phyloP scores from a whole-genome alignment of 257 asterid species.

The Solanum virginianum region DNA sequence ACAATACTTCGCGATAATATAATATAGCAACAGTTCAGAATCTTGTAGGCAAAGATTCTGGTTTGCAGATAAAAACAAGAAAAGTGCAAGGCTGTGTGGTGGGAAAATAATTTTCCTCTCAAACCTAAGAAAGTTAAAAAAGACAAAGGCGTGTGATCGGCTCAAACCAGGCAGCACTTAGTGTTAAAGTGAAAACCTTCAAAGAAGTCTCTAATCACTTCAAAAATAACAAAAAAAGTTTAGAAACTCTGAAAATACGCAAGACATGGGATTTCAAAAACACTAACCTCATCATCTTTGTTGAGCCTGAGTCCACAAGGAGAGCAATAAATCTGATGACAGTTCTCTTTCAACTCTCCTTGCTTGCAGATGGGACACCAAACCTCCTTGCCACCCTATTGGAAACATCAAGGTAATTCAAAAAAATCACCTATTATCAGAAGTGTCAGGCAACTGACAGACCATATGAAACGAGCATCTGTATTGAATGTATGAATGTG shows the following conservation, averaged over 20 bases:
- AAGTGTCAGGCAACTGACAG: background rate
- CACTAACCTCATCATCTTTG: conserved; percentile 59
- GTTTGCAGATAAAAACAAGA: background rate
- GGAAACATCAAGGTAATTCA: conserved; percentile 7
- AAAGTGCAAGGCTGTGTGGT: background rate
- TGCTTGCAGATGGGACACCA: conserved; percentile 96
- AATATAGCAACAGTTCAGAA: background rate
- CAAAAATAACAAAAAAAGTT: background rate
- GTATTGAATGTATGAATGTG: background rate
- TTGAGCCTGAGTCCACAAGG: conserved; percentile 50
- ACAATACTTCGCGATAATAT: background rate
- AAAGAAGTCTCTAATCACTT: background rate
- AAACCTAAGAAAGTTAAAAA: background rate
- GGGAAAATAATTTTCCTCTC: background rate
- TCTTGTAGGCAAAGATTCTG: background rate
- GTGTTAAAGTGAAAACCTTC: background rate
- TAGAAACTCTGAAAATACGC: background rate
- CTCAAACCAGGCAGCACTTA: background rate
- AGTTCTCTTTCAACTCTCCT: conserved; percentile 54
- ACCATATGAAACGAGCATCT: background rate
- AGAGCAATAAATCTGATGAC: conserved; percentile 41
- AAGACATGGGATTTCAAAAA: conserved; percentile 3
- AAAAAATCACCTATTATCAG: background rate
- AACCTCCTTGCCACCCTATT: conserved; percentile 44
- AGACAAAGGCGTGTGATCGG: background rate